Percentiles rank a stretch among this genome's conserved stretches.
phyloP scores from a whole-genome alignment of 2,329 filamentous ascomycete species.

The Pseudogymnoascus sp. region DNA sequence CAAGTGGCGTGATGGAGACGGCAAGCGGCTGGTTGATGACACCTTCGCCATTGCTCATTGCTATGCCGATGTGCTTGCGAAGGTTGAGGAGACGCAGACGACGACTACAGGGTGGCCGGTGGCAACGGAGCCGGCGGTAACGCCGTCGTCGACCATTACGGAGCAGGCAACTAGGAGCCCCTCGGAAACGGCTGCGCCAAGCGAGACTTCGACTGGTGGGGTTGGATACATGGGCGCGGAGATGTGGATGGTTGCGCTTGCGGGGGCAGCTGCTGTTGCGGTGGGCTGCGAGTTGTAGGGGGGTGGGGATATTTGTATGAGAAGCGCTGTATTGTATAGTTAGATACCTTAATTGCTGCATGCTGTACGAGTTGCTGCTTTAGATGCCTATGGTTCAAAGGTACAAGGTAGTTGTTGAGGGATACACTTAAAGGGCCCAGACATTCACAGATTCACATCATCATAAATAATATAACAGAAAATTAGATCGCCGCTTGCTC shows the following conservation, averaged over 20 bases:
- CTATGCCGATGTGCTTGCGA: neutral
- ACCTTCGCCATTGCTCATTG: neutral
- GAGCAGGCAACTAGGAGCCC: neutral
- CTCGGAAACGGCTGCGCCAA: neutral
- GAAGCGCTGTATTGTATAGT: neutral
- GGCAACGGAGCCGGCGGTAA: neutral
- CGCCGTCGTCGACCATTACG: neutral
- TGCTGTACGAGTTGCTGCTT: neutral
- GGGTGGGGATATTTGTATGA: neutral
- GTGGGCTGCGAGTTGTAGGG: neutral
- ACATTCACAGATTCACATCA: neutral
- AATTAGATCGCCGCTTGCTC: neutral
- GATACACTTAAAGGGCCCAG: neutral
- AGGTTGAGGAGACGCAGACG: neutral
- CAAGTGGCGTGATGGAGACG: neutral
- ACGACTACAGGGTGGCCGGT: neutral
- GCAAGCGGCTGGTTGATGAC: neutral
- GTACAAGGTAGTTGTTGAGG: neutral
- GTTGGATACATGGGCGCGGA: neutral
- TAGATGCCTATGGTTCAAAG: neutral
- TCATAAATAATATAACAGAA: neutral
- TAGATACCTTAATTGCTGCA: neutral
- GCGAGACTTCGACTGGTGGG: neutral
- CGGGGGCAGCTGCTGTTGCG: neutral
- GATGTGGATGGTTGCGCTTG: neutral